Evolutionary conservation across 495 filamentous ascomycete genomes (phyloP), one percentile per base, ranked within the genome.

Genomic region (Podospora sp.): DNA sequence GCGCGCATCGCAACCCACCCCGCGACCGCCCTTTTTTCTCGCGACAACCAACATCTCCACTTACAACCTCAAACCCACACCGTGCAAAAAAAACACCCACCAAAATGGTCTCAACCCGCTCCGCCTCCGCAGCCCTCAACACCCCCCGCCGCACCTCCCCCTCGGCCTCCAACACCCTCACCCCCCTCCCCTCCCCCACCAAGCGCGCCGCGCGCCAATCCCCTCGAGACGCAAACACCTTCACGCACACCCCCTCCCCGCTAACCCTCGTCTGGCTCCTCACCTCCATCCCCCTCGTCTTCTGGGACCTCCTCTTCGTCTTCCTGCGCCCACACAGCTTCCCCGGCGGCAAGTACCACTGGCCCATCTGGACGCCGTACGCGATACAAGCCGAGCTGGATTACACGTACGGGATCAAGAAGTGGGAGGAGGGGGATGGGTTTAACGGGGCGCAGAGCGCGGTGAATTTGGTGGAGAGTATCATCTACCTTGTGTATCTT

Each of bases 291-390:
- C 92, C 93, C 3, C 81, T 94, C 63, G 90, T 94, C n/a, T 68
- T 83, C 53, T 96, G 93, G 93, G 94, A 97, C 80, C 83, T 87
- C 8, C 81, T 81, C 57, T 97, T 96, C 80, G 87, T 96, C 49
- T 78, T 97, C 33, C 78, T 93, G 52, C 91, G 94, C 21, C 94
- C 94, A 33, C 85, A 88, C 78, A 89, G 86, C 56, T 96, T 98
- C 92, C 87, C 90, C 0, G 91, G 92, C 65, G 92, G 93, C 6
- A 76, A 78, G 40, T 78, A 91, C 55, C 92, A 96, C 77, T 87
- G 83, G 69, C 90, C 91, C 6, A 70, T 97, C 59, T 97, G 87
- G 86, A 78, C 79, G 16, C 93, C 91, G 0, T 97, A 97, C 77
- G 88, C 84, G 73, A 86, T 96, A 0, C 97, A 97, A 79, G 90